Conservation (phyloP, 2,329 filamentous ascomycete species). For the Fusarium caatingaense region DNA sequence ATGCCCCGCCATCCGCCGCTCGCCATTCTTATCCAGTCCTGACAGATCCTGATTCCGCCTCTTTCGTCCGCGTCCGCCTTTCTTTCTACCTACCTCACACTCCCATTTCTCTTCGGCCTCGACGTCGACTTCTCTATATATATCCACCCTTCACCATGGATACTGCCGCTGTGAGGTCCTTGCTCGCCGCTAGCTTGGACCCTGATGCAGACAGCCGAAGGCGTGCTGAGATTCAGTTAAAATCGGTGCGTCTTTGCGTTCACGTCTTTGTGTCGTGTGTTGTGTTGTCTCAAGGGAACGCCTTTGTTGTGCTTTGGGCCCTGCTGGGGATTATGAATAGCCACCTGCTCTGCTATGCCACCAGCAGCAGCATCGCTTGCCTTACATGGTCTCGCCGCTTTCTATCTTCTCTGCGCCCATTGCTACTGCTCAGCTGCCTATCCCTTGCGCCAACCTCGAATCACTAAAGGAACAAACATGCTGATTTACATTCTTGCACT, state of each 20-base stretch:
- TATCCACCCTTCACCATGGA: constrained; percentile 68
- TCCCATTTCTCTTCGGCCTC: constrained; percentile 40
- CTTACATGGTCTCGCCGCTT: not conserved
- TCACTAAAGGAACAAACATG: constrained; percentile 8
- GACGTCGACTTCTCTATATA: constrained; percentile 43
- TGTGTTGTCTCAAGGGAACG: constrained; percentile 1
- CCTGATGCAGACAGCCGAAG: constrained; percentile 79
- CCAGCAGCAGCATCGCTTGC: not conserved
- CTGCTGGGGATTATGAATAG: not conserved
- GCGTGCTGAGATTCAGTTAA: constrained; percentile 83
- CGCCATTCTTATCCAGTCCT: constrained; percentile 45
- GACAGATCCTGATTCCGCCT: constrained; percentile 48
- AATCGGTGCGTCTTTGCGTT: constrained; percentile 70
- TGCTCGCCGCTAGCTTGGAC: constrained; percentile 81
- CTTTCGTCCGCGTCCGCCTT: constrained; percentile 30
- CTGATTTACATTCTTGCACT: constrained; percentile 37
- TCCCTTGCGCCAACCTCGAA: constrained; percentile 30
- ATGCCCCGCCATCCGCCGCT: constrained; percentile 47
- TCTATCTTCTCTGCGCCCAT: constrained; percentile 22
- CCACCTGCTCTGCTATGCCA: not conserved
- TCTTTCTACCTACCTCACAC: constrained; percentile 32
- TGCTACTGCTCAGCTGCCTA: constrained; percentile 25
- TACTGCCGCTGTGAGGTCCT: constrained; percentile 77
- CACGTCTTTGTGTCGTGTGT: constrained; percentile 17
- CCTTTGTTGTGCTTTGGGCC: constrained; percentile 9